Evolutionary conservation across 179 eudicot genomes (phyloP), one percentile per base, ranked within the genome.

Genomic region (Amaranthus tricolor): DNA sequence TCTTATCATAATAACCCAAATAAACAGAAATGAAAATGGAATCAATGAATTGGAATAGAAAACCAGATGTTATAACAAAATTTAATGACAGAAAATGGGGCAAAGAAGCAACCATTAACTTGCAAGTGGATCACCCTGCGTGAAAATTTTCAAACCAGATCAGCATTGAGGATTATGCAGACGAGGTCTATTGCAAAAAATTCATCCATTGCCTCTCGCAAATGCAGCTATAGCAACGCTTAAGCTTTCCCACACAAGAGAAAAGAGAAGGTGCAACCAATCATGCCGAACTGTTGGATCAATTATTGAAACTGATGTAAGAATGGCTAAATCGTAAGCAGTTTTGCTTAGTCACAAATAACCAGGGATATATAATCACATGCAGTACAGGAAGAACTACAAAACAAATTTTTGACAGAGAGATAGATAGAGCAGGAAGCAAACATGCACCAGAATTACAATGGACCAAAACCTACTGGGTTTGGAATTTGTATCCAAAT

Each of bases 181-280:
- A 57, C 90, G 92, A 56, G 99, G 99, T 14, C 97, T 93, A 73
- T 93, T 95, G 81, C 99, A 95, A 84, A 95, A 93, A 44, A 88
- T 68, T 53, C 97, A 89, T 3, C 99, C 99, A 50, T 95, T 87
- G 80, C 91, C 87, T 85, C 79, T 87, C 74, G 93, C 94, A 72
- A 87, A 88, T 66, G 81, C 77, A 19, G 87, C 90, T 62, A 91
- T 85, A 15, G 84, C 96, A 57, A 91, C 58, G 67, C 92, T 89
- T 78, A 95, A 57, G 84, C 94, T 78, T 49, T 92, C 99, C 99
- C 98, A 93, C 77, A 95, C 40, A 24, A 89, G 61, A 7, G 99
- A 84, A 78, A 91, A 87, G 76, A 93, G 79, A 50, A 91, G 68
- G 77, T 91, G 92, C 71, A 90, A 80, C 20, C 78, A 53, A 78